Evolutionary conservation across 805 yeast species (phyloP), one percentile per base, ranked within the genome.

Genomic region (Candida arabinofermentans): DNA sequence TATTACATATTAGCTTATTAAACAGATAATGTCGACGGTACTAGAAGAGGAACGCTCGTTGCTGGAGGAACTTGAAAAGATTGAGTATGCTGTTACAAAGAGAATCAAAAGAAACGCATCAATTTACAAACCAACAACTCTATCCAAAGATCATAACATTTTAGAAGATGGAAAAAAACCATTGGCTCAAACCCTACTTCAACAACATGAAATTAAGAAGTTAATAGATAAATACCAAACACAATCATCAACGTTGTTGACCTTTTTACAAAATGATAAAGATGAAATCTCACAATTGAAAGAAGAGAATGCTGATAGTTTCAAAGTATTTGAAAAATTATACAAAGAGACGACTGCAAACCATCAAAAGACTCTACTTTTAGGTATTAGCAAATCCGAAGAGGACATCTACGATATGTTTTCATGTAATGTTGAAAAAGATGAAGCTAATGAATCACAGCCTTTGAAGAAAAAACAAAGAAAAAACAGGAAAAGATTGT

Each of bases 1-100:
- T n/a, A n/a, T n/a, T n/a, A n/a, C n/a, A n/a, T n/a, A n/a, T n/a
- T n/a, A n/a, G n/a, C n/a, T n/a, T n/a, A n/a, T n/a, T n/a, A 19
- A 7, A 8, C 7, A 5, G 8, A 31, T 21, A 24, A 51, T 48
- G 54, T 19, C 54, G 5, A 51, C 66, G 3, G 34, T 49, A 12
- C 27, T 73, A 26, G 81, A 77, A 36, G 48, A 48, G 3, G 57
- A 60, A 29, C 55, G 81, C 37, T 41, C 50, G 3, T 42, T 64
- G 1, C 44, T 77, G 7, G 88, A 82, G 53, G 93, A 85, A 55
- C 59, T 86, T 16, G 95, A 90, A 47, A 63, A 77, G 2, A 72
- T 91, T 3, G 95, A 90, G 53, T 53, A 63, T 23, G 87, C 87
- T 0, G 70, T 88, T 0, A 61, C 83, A 0, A 73, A 72, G 36